Base-by-base conservation (phyloP, 345 rosid genomes). In the Citrus cavaleriei region DNA sequence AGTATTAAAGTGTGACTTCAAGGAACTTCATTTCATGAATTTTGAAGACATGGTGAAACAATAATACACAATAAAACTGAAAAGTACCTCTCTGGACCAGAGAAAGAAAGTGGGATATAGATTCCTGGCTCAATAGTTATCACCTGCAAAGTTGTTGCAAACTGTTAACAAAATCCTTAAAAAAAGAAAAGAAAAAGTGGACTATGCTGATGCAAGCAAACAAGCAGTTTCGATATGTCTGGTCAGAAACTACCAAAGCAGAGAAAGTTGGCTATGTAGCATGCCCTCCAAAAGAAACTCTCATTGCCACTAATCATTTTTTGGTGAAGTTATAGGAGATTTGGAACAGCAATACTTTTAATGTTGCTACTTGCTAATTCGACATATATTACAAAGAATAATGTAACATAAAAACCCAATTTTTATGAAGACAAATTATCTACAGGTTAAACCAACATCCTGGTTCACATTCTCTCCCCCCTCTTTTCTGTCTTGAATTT, bases 71-170 rank as follows among this genome's bases (percentile, higher is more conserved):
- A 30, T 10, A 28, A 42, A 59, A 51, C 55, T 60, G 61, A 61
- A 73, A 72, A 74, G 32, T 85, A 94, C 98, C 98, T 90, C 80
- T 91, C 93, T 51, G 95, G 91, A 77, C 88, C 83, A 67, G 86
- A 77, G 73, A 86, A 90, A 77, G 77, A 83, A 51, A 86, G 76
- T 27, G 98, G 97, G 78, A 94, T 84, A 84, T 96, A 96, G 76
- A 96, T 90, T 84, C 98, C 98, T 49, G 99, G 98, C 84, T 96
- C 98, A 74, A 96, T 93, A 32, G 99, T 96, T 81, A 96, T 90
- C 79, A 96, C 97, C 99, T 96, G 90, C 77, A 74, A 76, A 84
- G 51, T 72, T 46, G 69, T 83, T 57, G 73, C 46, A 69, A 64
- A 72, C 70, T 25, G 70, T 18, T 25, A 77, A 77, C 32, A 82